Percentiles rank a stretch among this genome's conserved stretches.
These are phyloP conservation scores for Warburgia ugandensis DNA, from an alignment of 164 flowering plant genomes.

Conservation along the genomic window DNA sequence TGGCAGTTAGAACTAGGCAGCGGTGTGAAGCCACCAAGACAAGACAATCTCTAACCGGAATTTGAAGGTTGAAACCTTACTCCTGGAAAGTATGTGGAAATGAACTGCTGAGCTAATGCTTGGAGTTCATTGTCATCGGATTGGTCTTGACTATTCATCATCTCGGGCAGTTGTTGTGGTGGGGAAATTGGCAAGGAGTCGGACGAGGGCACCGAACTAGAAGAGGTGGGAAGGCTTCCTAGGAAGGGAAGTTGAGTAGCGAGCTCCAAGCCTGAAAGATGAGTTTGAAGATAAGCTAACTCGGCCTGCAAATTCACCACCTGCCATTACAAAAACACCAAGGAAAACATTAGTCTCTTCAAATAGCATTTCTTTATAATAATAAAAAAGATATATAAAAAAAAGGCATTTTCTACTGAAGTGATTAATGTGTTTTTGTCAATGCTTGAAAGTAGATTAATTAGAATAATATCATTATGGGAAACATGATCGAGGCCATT, in stretches of 20 bases:
- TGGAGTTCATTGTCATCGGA: background rate
- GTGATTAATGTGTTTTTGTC: too few relatives aligned
- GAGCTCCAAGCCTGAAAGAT: conserved; percentile 45
- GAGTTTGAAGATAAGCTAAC: conserved; percentile 51
- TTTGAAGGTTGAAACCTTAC: conserved; percentile 6
- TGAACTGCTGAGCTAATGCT: background rate
- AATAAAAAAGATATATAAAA: too few relatives aligned
- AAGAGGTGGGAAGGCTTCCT: background rate
- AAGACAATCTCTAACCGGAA: background rate
- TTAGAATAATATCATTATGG: too few relatives aligned
- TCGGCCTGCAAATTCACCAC: conserved; percentile 71
- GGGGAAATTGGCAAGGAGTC: background rate
- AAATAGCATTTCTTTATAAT: too few relatives aligned
- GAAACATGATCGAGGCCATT: too few relatives aligned
- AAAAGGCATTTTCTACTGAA: too few relatives aligned
- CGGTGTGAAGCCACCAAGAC: background rate
- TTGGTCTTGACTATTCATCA: background rate
- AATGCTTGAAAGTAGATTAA: too few relatives aligned
- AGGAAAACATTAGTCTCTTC: too few relatives aligned
- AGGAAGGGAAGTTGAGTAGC: conserved; percentile 1
- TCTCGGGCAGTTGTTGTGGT: conserved; percentile 1
- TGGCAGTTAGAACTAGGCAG: background rate
- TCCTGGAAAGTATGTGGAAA: conserved; percentile 7
- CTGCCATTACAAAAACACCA: conserved; percentile 25
- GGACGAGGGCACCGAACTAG: background rate